A percentile compares a stretch with the other conserved stretches of the same genome.
Conservation (phyloP, 83 land plant genomes). For the Picea abies region DNA sequence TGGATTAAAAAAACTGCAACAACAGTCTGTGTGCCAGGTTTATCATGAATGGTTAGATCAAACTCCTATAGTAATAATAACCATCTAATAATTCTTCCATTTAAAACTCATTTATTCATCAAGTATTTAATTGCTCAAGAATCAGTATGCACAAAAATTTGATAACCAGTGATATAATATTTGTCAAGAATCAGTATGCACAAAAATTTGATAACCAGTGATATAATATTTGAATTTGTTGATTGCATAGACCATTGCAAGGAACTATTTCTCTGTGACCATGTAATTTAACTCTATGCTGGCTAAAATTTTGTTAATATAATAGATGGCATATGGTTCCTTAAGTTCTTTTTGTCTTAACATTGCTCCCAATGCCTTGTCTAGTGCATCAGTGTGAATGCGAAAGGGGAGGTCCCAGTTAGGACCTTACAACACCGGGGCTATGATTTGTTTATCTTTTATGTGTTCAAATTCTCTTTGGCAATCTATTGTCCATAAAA, state of each 20-base stretch:
- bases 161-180: too few species aligned
- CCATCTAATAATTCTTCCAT: too few species aligned
- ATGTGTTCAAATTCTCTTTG: too few species aligned
- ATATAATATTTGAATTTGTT: background rate
- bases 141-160: too few species aligned
- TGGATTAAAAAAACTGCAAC: too few species aligned
- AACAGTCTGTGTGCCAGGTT: too few species aligned
- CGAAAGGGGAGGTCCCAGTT: background rate
- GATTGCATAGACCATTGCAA: background rate
- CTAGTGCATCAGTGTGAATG: background rate
- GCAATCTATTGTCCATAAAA: background rate
- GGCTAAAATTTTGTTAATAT: background rate
- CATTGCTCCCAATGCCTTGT: background rate
- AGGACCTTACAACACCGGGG: background rate
- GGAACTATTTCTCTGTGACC: background rate
- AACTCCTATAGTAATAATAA: too few species aligned
- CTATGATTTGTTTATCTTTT: background rate
- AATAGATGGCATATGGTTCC: background rate
- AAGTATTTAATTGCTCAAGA: too few species aligned
- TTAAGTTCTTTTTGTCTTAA: background rate
- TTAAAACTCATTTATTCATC: too few species aligned
- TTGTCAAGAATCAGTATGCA: too few species aligned
- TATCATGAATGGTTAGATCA: too few species aligned
- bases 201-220: too few species aligned
- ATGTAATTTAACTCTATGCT: background rate